Conservation (phyloP, 805 yeast species). For the Komagataella populi region DNA sequence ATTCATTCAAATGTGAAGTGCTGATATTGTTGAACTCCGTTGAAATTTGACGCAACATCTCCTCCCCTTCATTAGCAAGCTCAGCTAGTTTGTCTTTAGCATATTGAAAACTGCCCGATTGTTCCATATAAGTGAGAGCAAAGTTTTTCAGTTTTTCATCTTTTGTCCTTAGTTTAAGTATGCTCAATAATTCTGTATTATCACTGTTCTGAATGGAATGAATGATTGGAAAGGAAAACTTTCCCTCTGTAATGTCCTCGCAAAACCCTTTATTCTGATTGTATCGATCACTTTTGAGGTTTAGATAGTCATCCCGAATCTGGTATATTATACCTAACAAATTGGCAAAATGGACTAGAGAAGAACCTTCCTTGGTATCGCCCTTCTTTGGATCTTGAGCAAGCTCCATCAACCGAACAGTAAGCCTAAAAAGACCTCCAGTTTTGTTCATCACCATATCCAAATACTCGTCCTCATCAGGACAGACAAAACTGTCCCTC, state of each 20-base stretch:
- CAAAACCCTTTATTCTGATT: slow-evolving; percentile 60
- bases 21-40: neutral
- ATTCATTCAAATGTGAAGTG: neutral
- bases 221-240: slow-evolving; percentile 74
- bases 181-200: slow-evolving; percentile 29
- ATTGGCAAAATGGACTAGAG: slow-evolving; percentile 52
- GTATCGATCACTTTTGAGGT: slow-evolving; percentile 39
- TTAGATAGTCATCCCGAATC: slow-evolving; percentile 72
- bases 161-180: slow-evolving; percentile 37
- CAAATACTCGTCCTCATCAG: slow-evolving; percentile 50
- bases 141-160: slow-evolving; percentile 34
- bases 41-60: slow-evolving; percentile 7
- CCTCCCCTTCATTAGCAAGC: slow-evolving; percentile 12
- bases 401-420: slow-evolving; percentile 47
- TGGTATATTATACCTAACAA: slow-evolving; percentile 76
- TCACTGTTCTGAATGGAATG: slow-evolving; percentile 36
- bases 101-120: slow-evolving; percentile 26
- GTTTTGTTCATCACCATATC: slow-evolving; percentile 82
- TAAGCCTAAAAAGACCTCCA: slow-evolving; percentile 75
- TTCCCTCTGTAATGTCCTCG: slow-evolving; percentile 86
- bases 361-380: neutral
- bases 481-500: slow-evolving; percentile 56
- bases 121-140: slow-evolving; percentile 33
- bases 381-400: slow-evolving; percentile 5
- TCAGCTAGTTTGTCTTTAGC: slow-evolving; percentile 15